Conservation (phyloP, 805 yeast species). For the Pichia manshurica region DNA sequence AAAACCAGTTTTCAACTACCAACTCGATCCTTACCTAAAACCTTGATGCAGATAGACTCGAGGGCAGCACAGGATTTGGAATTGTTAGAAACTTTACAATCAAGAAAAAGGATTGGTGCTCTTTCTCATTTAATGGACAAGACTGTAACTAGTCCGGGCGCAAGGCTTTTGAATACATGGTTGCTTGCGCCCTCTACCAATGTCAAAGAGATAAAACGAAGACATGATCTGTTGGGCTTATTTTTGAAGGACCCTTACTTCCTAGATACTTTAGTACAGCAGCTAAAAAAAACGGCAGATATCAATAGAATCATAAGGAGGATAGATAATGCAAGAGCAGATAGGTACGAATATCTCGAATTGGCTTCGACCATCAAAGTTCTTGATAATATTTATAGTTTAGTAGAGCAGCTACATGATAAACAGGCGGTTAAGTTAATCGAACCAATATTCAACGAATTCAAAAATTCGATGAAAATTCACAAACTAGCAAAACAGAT, state of each 20-base stretch:
- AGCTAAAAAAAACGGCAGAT: constrained; percentile 47
- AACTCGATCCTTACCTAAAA: constrained; percentile 42
- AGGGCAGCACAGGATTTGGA: constrained; percentile 75
- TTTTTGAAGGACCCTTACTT: constrained; percentile 32
- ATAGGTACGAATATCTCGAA: constrained; percentile 26
- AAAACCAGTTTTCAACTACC: constrained; percentile 65
- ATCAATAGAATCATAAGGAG: constrained; percentile 56
- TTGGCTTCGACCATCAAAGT: constrained; percentile 24
- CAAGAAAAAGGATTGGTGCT: constrained; percentile 59
- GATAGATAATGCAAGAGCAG: constrained; percentile 37
- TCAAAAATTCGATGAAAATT: constrained; percentile 14
- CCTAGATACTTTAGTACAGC: constrained; percentile 29
- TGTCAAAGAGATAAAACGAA: constrained; percentile 42
- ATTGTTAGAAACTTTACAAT: constrained; percentile 52
- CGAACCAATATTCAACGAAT: constrained; percentile 19
- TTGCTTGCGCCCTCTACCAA: constrained; percentile 71
- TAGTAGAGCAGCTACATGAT: constrained; percentile 13
- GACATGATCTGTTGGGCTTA: constrained; percentile 49
- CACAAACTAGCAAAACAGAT: constrained; percentile 28
- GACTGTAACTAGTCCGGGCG: constrained; percentile 77
- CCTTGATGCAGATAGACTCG: constrained; percentile 72
- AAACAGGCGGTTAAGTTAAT: constrained; percentile 11
- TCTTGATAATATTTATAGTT: constrained; percentile 27
- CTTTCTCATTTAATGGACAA: constrained; percentile 61
- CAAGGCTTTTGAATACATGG: constrained; percentile 78